These are phyloP conservation scores for Ceratocystis lukuohia DNA, from an alignment of 2,329 filamentous ascomycete genomes.

Conservation along the genomic window DNA sequence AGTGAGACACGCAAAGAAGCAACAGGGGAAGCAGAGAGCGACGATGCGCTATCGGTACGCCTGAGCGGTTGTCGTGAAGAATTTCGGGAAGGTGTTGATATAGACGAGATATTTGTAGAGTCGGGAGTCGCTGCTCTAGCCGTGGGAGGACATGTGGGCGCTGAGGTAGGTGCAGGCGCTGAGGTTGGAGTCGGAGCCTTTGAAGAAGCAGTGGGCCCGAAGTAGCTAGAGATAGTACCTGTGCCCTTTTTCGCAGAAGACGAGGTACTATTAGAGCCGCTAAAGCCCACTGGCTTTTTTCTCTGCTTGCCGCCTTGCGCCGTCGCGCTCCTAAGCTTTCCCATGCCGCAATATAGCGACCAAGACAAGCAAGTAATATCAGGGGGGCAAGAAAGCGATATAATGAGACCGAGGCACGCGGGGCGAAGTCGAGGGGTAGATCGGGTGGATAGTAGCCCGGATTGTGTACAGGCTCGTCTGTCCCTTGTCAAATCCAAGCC, in stretches of 20 bases:
- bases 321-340: not conserved
- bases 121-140: not conserved
- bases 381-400: not conserved
- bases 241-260: not conserved
- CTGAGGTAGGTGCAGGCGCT: not conserved
- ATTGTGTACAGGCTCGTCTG: no score
- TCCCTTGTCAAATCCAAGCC: no score
- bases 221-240: constrained; percentile 3
- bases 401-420: not conserved
- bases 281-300: not conserved
- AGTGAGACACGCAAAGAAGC: constrained; percentile 4
- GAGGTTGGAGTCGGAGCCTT: not conserved
- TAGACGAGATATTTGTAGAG: not conserved
- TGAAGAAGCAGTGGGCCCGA: not conserved
- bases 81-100: not conserved
- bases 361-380: not conserved
- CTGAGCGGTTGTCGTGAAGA: not conserved
- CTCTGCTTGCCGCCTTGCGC: not conserved
- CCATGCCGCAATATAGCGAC: not conserved
- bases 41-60: not conserved
- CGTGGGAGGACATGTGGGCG: not conserved
- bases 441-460: not conserved
- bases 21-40: constrained; percentile 3
- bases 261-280: not conserved
- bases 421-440: not conserved